A percentile compares a stretch with the other conserved stretches of the same genome.
These are phyloP conservation scores for Suillus lakei DNA, from an alignment of 768 basidiomycete species.

Conservation along the genomic window DNA sequence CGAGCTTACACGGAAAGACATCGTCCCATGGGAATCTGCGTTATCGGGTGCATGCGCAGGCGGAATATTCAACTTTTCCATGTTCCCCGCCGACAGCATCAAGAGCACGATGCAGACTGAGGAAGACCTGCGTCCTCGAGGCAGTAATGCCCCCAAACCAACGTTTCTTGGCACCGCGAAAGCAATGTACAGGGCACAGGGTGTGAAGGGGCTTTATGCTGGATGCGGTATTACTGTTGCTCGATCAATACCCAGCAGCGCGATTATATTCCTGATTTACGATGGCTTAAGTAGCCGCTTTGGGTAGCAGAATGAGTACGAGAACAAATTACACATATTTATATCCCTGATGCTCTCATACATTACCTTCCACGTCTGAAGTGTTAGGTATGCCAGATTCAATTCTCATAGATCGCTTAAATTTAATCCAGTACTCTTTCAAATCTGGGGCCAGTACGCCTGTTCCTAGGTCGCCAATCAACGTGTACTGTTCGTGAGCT, in stretches of 20 bases:
- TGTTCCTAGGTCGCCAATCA: no score
- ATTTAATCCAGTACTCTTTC: no score
- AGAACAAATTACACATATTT: background rate
- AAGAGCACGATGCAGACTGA: conserved; percentile 96
- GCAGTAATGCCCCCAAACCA: conserved; percentile 34
- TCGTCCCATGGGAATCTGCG: conserved; percentile 85
- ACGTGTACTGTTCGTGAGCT: no score
- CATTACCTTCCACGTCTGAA: no score
- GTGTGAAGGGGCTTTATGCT: conserved; percentile 85
- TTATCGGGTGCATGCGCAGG: conserved; percentile 86
- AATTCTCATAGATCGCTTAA: no score
- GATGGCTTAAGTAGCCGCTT: conserved; percentile 70
- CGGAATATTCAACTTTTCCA: conserved; percentile 80
- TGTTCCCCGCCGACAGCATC: conserved; percentile 95
- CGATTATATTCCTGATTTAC: conserved; percentile 92
- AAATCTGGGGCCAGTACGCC: no score
- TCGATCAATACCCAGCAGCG: conserved; percentile 86
- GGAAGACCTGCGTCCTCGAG: conserved; percentile 75
- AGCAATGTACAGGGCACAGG: conserved; percentile 76
- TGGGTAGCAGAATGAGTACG: conserved; percentile 34
- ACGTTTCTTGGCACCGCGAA: conserved; percentile 62
- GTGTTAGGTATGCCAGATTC: no score
- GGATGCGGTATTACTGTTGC: conserved; percentile 92
- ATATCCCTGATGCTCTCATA: background rate
- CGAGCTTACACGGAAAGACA: conserved; percentile 44